These are phyloP conservation scores for Aspergillus thermomutatus DNA, from an alignment of 2,329 filamentous ascomycete genomes.

Conservation along the genomic window DNA sequence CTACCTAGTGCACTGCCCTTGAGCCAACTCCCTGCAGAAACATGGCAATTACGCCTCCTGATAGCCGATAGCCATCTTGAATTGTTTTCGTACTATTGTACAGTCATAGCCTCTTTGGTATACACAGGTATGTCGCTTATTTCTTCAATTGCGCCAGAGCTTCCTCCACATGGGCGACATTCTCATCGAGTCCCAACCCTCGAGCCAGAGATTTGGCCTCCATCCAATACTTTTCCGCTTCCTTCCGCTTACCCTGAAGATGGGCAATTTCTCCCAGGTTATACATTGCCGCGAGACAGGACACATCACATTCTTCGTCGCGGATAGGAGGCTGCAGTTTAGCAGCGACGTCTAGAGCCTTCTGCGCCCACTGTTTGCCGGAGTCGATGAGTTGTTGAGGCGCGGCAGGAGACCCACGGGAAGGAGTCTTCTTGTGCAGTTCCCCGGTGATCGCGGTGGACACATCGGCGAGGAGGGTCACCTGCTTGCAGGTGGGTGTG, in stretches of 20 bases:
- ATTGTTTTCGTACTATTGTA: not conserved
- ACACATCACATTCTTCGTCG: constrained; percentile 76
- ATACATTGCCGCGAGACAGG: constrained; percentile 78
- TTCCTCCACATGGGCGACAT: constrained; percentile 26
- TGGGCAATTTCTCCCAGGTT: constrained; percentile 82
- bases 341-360: constrained; percentile 66
- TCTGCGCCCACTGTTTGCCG: constrained; percentile 73
- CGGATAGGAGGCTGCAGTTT: constrained; percentile 64
- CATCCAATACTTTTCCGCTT: constrained; percentile 66
- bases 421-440: constrained; percentile 27
- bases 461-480: constrained; percentile 65
- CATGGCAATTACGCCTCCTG: no score
- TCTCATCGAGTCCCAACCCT: constrained; percentile 40
- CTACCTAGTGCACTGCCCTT: no score
- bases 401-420: constrained; percentile 44
- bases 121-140: not conserved
- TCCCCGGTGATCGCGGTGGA: constrained; percentile 44
- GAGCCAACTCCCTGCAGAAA: no score
- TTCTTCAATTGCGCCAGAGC: constrained; percentile 31
- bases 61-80: not conserved
- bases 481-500: constrained; percentile 67
- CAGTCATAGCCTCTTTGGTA: no score
- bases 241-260: constrained; percentile 62
- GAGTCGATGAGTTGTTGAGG: constrained; percentile 63
- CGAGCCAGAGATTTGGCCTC: constrained; percentile 62